Conservation (phyloP, 108 stramenopile genomes). For the Stephanodiscus triporus region DNA sequence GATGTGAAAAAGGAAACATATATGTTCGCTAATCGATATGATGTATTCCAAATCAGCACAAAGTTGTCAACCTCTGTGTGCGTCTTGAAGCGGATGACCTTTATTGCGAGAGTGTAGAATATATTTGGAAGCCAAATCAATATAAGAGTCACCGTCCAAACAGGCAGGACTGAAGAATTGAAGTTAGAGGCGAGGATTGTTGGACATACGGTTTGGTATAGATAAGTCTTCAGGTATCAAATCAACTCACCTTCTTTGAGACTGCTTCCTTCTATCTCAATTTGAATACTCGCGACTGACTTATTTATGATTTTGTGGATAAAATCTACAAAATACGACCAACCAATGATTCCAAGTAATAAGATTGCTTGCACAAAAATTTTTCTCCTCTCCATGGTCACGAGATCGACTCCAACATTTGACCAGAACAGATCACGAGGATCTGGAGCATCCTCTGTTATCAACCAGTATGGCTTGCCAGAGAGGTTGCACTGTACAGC, state of each 20-base stretch:
- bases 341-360: constrained; percentile 35
- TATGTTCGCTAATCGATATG: constrained; percentile 36
- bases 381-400: constrained; percentile 44
- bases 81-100: constrained; percentile 59
- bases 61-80: constrained; percentile 39
- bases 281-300: not conserved
- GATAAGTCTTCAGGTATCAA: not conserved
- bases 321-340: constrained; percentile 42
- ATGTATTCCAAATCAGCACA: constrained; percentile 45
- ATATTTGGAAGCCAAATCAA: constrained; percentile 49
- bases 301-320: constrained; percentile 2
- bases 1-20: constrained; percentile 41
- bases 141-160: constrained; percentile 44
- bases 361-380: constrained; percentile 41
- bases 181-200: constrained; percentile 17
- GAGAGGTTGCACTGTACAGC: constrained; percentile 57
- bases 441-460: constrained; percentile 56
- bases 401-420: constrained; percentile 45
- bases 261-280: not conserved
- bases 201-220: not conserved
- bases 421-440: constrained; percentile 62
- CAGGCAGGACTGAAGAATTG: constrained; percentile 31
- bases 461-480: constrained; percentile 41
- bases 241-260: constrained; percentile 4
- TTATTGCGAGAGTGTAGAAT: constrained; percentile 31